Evolutionary conservation across 2,329 filamentous ascomycete species (phyloP), one percentile per base, ranked within the genome.

Genomic region (Neoascochyta sp.): DNA sequence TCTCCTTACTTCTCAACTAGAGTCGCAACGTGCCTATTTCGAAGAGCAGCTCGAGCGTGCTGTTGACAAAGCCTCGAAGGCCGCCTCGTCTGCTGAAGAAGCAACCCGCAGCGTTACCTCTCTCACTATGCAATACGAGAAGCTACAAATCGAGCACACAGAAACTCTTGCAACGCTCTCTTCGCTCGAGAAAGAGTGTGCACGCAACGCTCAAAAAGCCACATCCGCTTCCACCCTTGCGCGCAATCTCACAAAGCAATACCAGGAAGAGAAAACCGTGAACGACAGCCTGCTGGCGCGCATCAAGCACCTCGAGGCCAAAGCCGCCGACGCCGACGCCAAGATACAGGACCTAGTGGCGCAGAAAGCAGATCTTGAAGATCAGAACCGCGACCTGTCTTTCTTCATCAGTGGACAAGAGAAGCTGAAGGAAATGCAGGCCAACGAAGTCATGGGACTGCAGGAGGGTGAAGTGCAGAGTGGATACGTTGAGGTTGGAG

Each of bases 21-120:
- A 96, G 58, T 88, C 83, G 23, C 92, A 98, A 60, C 78, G 92
- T 7, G 74, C 85, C 1, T 98, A 96, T 64, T 98, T 94, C 49
- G 90, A 96, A 60, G 90, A 94, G 47, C 80, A 94, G 60, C 76
- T 98, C 29, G 83, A 81, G 52, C 87, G 93, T 42, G 86, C 87
- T 0, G 88, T 83, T 0, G 86, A 94, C 62, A 96, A 96, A 66
- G 89, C 89, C 0, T 75, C 81, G 1, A 78, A 83, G 52, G 86
- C 89, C 0, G 73, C 77, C 0, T 71, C 77, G 0, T 71, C 76
- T 0, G 86, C 84, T 0, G 80, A 85, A 39, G 71, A 71, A 26
- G 81, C 84, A 0, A 56, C 60, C 0, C 50, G 45, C 25, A 68
- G 70, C 42, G 73, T 75, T 2, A 69, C 65, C 4, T 62, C 68